Evolutionary conservation across 768 basidiomycete genomes (phyloP).

Genomic region (Collybia mongolica): DNA sequence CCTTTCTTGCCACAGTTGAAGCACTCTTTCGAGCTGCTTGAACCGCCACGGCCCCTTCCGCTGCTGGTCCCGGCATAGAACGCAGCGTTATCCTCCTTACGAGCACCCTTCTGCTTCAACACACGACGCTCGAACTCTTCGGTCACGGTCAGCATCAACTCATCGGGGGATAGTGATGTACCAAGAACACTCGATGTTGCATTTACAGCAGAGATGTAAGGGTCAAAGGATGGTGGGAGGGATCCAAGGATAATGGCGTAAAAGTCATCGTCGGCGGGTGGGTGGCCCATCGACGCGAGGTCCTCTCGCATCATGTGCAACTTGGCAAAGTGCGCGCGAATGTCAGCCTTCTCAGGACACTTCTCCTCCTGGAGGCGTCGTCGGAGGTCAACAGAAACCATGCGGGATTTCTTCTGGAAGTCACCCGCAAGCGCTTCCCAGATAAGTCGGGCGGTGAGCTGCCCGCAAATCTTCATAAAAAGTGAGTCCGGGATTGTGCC

Average conservation of each 20-base stretch:
- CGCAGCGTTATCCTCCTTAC: conserved; percentile 23
- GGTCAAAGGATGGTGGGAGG: conserved; percentile 30
- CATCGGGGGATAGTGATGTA: conserved; percentile 18
- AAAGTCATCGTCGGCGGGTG: conserved; percentile 33
- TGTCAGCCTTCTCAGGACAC: conserved; percentile 29
- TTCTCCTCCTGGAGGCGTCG: conserved; percentile 20
- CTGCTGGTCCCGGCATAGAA: conserved; percentile 16
- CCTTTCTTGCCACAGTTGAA: too few species aligned
- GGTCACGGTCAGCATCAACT: conserved; percentile 18
- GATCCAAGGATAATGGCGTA: conserved; percentile 31
- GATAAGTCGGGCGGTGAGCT: conserved; percentile 17
- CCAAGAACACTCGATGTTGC: conserved; percentile 18
- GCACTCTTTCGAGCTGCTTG: too few species aligned
- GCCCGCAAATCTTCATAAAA: conserved; percentile 24
- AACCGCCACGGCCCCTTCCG: too few species aligned
- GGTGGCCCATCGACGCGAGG: too few species aligned
- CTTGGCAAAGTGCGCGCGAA: too few species aligned
- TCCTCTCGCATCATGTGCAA: too few species aligned
- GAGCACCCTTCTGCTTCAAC: conserved; percentile 13
- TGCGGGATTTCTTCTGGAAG: too few species aligned
- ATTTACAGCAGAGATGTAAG: conserved; percentile 26
- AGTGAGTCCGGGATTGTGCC: conserved; percentile 30
- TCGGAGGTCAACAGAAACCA: conserved; percentile 27
- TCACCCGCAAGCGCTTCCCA: too few species aligned
- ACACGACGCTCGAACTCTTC: conserved; percentile 24